A percentile compares a stretch with the other conserved stretches of the same genome.
These are phyloP conservation scores for Pseudozyma tsukubaensis DNA, from an alignment of 1,284 basidiomycete genomes.

Conservation along the genomic window DNA sequence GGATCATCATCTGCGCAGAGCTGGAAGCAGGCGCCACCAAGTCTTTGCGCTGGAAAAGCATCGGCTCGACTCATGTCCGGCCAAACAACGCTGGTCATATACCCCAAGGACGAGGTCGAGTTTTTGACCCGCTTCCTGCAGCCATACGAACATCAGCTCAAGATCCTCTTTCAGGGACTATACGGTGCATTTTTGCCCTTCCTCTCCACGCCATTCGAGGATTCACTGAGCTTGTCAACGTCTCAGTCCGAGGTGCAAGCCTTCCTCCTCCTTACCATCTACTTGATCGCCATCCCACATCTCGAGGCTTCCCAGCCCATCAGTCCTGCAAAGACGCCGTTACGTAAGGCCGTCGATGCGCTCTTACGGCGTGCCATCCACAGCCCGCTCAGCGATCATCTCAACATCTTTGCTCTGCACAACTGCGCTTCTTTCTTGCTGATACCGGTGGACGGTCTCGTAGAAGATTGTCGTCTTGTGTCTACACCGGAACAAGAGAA, in stretches of 20 bases:
- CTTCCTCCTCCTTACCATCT: constrained; percentile 40
- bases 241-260: constrained; percentile 30
- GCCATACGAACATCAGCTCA: constrained; percentile 25
- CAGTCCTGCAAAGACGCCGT: constrained; percentile 6
- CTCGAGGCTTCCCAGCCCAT: constrained; percentile 23
- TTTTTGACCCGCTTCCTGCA: constrained; percentile 17
- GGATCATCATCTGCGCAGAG: constrained; percentile 3
- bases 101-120: constrained; percentile 27
- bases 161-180: constrained; percentile 35
- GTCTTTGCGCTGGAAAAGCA: constrained; percentile 35
- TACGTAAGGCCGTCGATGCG: constrained; percentile 37
- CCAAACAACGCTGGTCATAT: constrained; percentile 5
- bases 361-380: constrained; percentile 37
- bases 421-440: constrained; percentile 41
- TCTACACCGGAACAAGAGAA: constrained; percentile 32
- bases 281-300: constrained; percentile 36
- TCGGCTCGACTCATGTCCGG: constrained; percentile 30
- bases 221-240: constrained; percentile 23
- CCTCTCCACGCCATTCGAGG: constrained; percentile 36
- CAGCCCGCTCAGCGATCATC: constrained; percentile 23
- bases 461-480: constrained; percentile 20
- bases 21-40: constrained; percentile 25
- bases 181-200: constrained; percentile 41
- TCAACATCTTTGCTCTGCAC: constrained; percentile 46
- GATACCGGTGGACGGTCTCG: constrained; percentile 37